These are phyloP conservation scores for Pueraria montana DNA, from an alignment of 306 rosid species.

Conservation along the genomic window DNA sequence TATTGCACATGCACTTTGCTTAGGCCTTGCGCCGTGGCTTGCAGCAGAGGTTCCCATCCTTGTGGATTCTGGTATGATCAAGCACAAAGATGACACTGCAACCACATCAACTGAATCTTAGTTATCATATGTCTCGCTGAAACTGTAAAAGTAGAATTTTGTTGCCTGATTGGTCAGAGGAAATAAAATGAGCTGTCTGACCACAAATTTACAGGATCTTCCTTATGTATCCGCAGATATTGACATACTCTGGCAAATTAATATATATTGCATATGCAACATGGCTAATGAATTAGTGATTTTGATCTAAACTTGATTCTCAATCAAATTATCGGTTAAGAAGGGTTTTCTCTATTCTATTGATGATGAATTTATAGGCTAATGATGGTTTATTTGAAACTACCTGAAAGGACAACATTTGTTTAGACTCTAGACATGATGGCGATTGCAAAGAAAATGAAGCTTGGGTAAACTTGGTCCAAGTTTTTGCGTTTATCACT, in stretches of 20 bases:
- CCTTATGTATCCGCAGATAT: constrained; percentile 40
- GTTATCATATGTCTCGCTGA: constrained; percentile 41
- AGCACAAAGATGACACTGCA: constrained; percentile 89
- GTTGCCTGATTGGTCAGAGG: constrained; percentile 33
- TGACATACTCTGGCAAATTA: constrained; percentile 21
- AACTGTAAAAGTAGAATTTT: constrained; percentile 52
- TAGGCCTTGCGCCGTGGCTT: constrained; percentile 99
- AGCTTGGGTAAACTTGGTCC: constrained; percentile 25
- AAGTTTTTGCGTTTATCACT: background rate
- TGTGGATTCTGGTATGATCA: constrained; percentile 98
- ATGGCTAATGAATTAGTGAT: constrained; percentile 21
- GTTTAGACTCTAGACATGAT: constrained; percentile 19
- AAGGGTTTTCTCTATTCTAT: constrained; percentile 14
- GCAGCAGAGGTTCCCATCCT: constrained; percentile 98
- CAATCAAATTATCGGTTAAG: constrained; percentile 6
- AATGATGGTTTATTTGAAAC: constrained; percentile 1
- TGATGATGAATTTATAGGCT: background rate
- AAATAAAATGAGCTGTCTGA: constrained; percentile 59
- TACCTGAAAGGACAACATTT: background rate
- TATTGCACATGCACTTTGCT: constrained; percentile 95
- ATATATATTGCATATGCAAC: constrained; percentile 37
- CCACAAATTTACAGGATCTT: constrained; percentile 48
- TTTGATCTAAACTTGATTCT: constrained; percentile 32
- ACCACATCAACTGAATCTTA: constrained; percentile 83
- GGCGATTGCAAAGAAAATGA: constrained; percentile 10